Base-by-base conservation (phyloP, 768 basidiomycete species). In the Coprinopsis marcescibilis region DNA sequence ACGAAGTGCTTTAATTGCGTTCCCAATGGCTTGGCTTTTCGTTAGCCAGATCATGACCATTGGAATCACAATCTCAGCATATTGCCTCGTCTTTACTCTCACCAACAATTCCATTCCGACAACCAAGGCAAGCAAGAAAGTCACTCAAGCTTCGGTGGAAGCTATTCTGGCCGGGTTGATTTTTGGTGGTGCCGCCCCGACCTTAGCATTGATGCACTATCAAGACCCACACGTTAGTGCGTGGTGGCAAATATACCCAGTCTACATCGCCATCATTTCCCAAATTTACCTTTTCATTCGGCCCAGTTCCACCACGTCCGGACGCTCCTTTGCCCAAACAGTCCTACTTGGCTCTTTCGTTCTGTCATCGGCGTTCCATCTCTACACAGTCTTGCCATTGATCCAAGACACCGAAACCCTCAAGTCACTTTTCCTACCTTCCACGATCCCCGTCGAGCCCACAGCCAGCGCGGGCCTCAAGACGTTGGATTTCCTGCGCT, bases 211-310 rank as follows among this genome's bases (percentile, higher is more conserved):
- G 67, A 39, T 80, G 48, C 24, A 65, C 36, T 46, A 76, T 21
- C 55, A 62, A 20, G 71, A 72, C 42, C 65, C 73, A 0, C 51
- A 52, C 37, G 57, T 78, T 35, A 79, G 76, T 12, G 73, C 73
- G 8, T 60, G 72, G 25, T 81, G 79, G 79, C 78, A 80, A 51
- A 51, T 66, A 21, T 79, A 73, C 50, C 79, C 80, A 7, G 25
- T 73, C n/a, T 64, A 65, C 50, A 60, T 75, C 33, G 66, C 67
- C n/a, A 2, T 75, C n/a, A 69, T 71, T 1, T 60, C 67, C 23
- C 53, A 55, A 6, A 37, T 52, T 0, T 72, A 81, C 52, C 61
- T 72, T 13, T 32, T 67, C 32, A 52, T 74, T 43, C 68, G 74
- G 19, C 65, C 64, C n/a, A 45, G 63, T 4, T 58, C 62, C 2